Base-by-base conservation (phyloP, 2,329 filamentous ascomycete genomes). In the Clonostachys sp. region DNA sequence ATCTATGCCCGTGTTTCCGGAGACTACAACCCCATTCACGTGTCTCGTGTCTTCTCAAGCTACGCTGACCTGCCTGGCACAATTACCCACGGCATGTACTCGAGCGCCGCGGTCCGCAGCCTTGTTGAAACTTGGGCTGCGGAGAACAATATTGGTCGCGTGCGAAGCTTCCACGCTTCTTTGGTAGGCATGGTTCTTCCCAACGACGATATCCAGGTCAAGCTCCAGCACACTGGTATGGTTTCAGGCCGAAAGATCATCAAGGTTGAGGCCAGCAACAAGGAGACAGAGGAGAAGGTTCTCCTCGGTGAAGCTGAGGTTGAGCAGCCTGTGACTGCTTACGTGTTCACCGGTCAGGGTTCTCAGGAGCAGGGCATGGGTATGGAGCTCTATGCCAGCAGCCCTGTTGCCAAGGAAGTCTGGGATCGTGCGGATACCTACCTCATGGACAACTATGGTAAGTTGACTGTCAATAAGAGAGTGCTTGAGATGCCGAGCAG, bases 341-440 rank as follows among this genome's bases (percentile, higher is more conserved):
- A 99, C 61, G 90, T 99, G 57, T 99, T 99, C 71, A 99, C 95
- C 53, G 94, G 94, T 48, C 94, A 99, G 70, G 94, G 94, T 59
- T 96, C 91, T 45, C 95, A 99, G 69, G 94, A 99, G 70, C 94
- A 99, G 68, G 94, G 94, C 52, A 99, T 99, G 94, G 94, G 94
- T 71, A 99, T 99, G 94, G 94, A 97, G 62, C 79, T 99, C 45
- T 99, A 99, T 67, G 87, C 80, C 61, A 95, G 86, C 77, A 97
- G 94, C 65, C 76, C 86, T 36, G 94, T 99, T 17, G 95, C 94
- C 52, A 91, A 91, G 74, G 92, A 96, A 59, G 94, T 99, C 45
- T 99, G 94, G 94, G 94, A 96, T 66, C 84, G 91, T 51, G 95
- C 94, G 45, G 94, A 99, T 72, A 95, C 89, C 71, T 95, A 99